phyloP scores from a whole-genome alignment of 2,329 filamentous ascomycete species.

The Falciphora oryzae region DNA sequence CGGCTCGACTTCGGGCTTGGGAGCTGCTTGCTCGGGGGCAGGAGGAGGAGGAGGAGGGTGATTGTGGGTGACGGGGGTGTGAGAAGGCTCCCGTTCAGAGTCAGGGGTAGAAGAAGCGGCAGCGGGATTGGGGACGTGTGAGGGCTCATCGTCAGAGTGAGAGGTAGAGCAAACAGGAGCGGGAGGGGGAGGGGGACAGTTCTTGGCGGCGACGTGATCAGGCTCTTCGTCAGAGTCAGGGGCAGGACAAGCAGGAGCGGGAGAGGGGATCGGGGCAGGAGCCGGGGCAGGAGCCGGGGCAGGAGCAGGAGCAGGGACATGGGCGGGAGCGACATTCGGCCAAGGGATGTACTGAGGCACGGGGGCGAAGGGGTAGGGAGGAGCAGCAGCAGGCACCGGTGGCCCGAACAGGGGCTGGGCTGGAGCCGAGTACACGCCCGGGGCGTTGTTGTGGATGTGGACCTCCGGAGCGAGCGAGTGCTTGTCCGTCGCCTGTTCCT shows the following conservation, averaged over 20 bases:
- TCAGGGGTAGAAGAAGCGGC: background rate
- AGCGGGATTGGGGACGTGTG: background rate
- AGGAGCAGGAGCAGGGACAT: background rate
- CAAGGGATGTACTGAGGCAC: no score
- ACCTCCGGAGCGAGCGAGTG: slow-evolving; percentile 25
- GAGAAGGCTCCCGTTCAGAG: no score
- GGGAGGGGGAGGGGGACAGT: no score
- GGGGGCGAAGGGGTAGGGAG: background rate
- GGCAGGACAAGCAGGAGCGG: background rate
- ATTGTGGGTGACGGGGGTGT: no score
- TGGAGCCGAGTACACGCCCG: no score
- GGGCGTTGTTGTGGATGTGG: background rate
- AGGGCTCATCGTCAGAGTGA: no score
- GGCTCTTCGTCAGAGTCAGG: no score
- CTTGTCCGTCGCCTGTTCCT: slow-evolving; percentile 22
- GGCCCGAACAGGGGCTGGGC: background rate
- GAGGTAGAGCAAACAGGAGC: background rate
- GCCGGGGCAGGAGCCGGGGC: background rate
- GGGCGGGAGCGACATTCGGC: no score
- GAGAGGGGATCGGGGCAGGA: no score
- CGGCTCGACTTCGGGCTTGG: background rate
- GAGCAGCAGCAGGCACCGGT: background rate
- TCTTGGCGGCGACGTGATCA: no score
- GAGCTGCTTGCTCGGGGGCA: background rate
- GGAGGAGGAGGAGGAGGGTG: background rate